Percentiles rank a stretch among this genome's conserved stretches.
Evolutionary conservation across 2,329 filamentous ascomycete genomes (phyloP).

Genomic region (Chaetomium globosum): DNA sequence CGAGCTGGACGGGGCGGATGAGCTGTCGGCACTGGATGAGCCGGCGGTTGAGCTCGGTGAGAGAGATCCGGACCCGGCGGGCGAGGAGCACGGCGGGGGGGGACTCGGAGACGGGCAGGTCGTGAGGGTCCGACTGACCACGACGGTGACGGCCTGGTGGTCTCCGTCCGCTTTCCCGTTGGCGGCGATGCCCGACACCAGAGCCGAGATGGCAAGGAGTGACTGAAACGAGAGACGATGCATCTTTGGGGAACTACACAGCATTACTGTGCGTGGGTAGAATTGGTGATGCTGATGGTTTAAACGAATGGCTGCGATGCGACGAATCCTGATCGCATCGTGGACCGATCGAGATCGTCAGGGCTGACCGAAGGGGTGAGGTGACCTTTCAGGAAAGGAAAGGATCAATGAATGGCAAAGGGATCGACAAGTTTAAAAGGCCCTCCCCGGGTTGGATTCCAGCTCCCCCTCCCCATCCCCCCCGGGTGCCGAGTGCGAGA

Average conservation of each 20-base stretch:
- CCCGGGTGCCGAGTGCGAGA: too few relatives aligned
- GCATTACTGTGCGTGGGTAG: not conserved
- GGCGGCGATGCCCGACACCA: constrained; percentile 29
- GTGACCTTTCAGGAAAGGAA: constrained; percentile 1
- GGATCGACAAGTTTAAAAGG: constrained; percentile 17
- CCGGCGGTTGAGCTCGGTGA: not conserved
- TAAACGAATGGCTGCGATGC: constrained; percentile 31
- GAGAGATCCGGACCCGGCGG: constrained; percentile 1
- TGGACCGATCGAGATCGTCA: constrained; percentile 19
- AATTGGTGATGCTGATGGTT: constrained; percentile 18
- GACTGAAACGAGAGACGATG: constrained; percentile 34
- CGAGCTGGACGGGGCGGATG: not conserved
- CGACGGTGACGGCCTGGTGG: constrained; percentile 26
- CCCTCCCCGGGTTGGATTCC: not conserved
- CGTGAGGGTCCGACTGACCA: constrained; percentile 28
- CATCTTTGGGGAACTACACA: constrained; percentile 28
- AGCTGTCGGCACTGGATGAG: not conserved
- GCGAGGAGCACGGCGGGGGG: constrained; percentile 21
- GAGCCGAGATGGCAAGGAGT: constrained; percentile 31
- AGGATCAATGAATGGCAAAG: not conserved
- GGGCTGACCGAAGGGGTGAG: not conserved
- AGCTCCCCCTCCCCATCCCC: not conserved
- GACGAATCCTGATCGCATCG: constrained; percentile 15
- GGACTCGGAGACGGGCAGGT: constrained; percentile 25
- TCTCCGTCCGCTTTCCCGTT: not conserved